Base-by-base conservation (phyloP, 2,329 filamentous ascomycete species). In the Stylonectria norvegica region DNA sequence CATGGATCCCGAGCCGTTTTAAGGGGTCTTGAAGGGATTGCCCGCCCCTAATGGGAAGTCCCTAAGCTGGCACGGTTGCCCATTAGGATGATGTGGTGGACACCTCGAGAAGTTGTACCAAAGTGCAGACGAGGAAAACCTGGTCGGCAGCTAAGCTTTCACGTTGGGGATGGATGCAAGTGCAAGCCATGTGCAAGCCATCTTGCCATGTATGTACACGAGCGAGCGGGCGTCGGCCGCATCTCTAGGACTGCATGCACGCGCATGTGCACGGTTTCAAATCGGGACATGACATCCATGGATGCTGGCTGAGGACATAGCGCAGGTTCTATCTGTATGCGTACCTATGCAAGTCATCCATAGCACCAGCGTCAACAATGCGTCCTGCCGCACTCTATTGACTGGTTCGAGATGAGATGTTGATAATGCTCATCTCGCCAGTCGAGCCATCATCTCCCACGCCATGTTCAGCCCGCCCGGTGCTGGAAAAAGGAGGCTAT, bases 1-100 rank as follows among this genome's bases (percentile, higher is more conserved):
- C 50, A 57, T 52, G 52, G 49, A 48, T 41, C 45, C 48, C 41
- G 46, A 44, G 50, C 49, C 50, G 48, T 47, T 55, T 40, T 47
- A 34, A 43, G 31, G 40, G 48, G 41, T 37, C n/a, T n/a, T n/a
- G n/a, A n/a, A n/a, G n/a, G n/a, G n/a, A 42, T 49, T 37, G 46
- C 38, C 45, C 36, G 40, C 44, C 48, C 48, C 48, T 48, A 36
- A 45, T 44, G n/a, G n/a, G n/a, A n/a, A n/a, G n/a, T n/a, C n/a
- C n/a, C n/a, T n/a, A n/a, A n/a, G n/a, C n/a, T n/a, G n/a, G n/a
- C n/a, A n/a, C n/a, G n/a, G n/a, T n/a, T n/a, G n/a, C n/a, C n/a
- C n/a, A n/a, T n/a, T n/a, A n/a, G n/a, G n/a, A n/a, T n/a, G n/a
- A n/a, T n/a, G n/a, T n/a, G n/a, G n/a, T n/a, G n/a, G n/a, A n/a